Conservation (phyloP, 2,329 filamentous ascomycete species). For the Fusarium setosum region DNA sequence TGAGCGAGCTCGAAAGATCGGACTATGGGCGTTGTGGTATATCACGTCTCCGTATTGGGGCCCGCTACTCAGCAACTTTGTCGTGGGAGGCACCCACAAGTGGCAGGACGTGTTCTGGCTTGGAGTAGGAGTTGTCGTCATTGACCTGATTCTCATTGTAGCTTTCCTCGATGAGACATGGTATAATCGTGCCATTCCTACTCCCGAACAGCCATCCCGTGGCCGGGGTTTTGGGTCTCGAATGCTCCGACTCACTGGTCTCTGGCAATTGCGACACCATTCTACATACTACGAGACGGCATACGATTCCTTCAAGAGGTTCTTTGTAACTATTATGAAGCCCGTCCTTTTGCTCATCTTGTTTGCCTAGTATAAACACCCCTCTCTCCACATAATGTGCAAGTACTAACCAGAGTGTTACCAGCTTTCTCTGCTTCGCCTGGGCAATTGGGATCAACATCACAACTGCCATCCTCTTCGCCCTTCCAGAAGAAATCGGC, state of each 20-base stretch:
- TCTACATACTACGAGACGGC: conserved; percentile 30
- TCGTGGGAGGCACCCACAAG: conserved; percentile 53
- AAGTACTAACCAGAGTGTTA: not conserved
- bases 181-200: conserved; percentile 57
- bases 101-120: conserved; percentile 63
- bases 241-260: conserved; percentile 36
- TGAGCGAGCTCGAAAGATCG: conserved; percentile 62
- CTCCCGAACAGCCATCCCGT: conserved; percentile 48
- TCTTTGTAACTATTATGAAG: conserved; percentile 26
- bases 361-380: conserved; percentile 17
- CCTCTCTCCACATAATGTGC: accelerated
- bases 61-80: conserved; percentile 59
- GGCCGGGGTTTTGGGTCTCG: conserved; percentile 41
- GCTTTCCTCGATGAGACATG: conserved; percentile 61
- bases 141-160: conserved; percentile 52
- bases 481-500: conserved; percentile 42
- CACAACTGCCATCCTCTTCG: conserved; percentile 63
- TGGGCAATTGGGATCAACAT: conserved; percentile 68
- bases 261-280: conserved; percentile 22
- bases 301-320: conserved; percentile 18
- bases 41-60: conserved; percentile 57
- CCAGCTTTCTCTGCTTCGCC: conserved; percentile 52
- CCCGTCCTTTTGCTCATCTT: conserved; percentile 23
- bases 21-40: conserved; percentile 58
- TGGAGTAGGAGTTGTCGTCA: conserved; percentile 52